Conservation (phyloP, 2,329 filamentous ascomycete species). For the Clarireedia hainanense region DNA sequence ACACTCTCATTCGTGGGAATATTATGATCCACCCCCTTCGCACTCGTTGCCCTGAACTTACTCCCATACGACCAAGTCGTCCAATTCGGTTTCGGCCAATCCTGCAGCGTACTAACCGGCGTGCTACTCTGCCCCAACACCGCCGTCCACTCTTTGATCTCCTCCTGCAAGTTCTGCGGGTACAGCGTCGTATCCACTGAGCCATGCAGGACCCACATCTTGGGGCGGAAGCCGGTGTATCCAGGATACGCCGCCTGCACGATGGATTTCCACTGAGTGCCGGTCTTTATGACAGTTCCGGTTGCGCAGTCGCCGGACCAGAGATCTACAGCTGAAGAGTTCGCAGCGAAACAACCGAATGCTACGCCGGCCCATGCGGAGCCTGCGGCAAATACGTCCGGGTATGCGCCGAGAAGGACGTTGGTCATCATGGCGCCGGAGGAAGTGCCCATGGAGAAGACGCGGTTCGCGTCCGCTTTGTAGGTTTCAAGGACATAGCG, state of each 20-base stretch:
- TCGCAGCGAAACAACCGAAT: conserved; percentile 34
- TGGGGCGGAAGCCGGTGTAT: conserved; percentile 25
- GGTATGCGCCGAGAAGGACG: conserved; percentile 39
- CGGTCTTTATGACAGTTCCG: conserved; percentile 22
- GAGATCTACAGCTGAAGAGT: conserved; percentile 33
- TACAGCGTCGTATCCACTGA: conserved; percentile 33
- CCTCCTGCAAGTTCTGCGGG: conserved; percentile 35
- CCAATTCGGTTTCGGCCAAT: conserved; percentile 25
- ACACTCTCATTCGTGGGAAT: conserved; percentile 18
- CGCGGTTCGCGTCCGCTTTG: conserved; percentile 40
- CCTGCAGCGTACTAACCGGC: conserved; percentile 16
- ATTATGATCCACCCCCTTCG: conserved; percentile 17
- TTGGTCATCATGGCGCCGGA: conserved; percentile 45
- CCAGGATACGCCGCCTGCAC: conserved; percentile 30
- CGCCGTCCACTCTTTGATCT: conserved; percentile 39
- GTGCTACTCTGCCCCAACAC: conserved; percentile 30
- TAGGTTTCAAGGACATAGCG: conserved; percentile 45
- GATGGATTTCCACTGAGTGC: conserved; percentile 39
- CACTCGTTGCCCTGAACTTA: conserved; percentile 17
- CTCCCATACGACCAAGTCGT: conserved; percentile 21
- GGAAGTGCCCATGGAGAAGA: conserved; percentile 43
- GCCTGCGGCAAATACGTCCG: conserved; percentile 39
- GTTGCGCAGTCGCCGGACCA: conserved; percentile 46
- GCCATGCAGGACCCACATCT: conserved; percentile 28
- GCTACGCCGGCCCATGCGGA: conserved; percentile 38